A percentile compares a stretch with the other conserved stretches of the same genome.
phyloP scores from a whole-genome alignment of 306 rosid species.

The Casuarina cunninghamiana region DNA sequence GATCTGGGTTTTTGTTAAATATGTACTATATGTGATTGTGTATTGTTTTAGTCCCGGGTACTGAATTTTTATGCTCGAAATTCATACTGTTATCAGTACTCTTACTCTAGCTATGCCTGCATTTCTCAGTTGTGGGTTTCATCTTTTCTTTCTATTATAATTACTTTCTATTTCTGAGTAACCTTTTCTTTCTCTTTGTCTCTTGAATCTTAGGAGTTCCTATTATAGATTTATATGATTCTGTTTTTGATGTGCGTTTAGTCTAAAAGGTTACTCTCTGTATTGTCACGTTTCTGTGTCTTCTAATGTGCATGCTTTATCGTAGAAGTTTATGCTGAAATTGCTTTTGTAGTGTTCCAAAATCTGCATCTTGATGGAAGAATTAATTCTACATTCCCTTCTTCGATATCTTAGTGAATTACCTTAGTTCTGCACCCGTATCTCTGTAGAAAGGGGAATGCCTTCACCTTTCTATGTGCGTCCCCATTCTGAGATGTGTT shows the following conservation, averaged over 20 bases:
- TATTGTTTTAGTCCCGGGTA: not conserved
- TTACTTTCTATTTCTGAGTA: too few relatives aligned
- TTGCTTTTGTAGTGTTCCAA: not conserved
- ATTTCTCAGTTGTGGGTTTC: not conserved
- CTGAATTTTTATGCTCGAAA: not conserved
- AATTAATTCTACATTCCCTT: not conserved
- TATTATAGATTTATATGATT: not conserved
- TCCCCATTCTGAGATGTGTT: not conserved
- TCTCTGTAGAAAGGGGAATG: not conserved
- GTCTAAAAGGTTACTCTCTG: not conserved
- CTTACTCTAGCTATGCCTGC: not conserved
- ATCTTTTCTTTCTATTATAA: not conserved
- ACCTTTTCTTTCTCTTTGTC: not conserved
- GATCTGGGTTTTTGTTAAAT: slow-evolving; percentile 11
- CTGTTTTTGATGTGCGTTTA: not conserved
- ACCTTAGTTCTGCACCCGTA: not conserved
- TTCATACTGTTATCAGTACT: not conserved
- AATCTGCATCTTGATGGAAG: not conserved
- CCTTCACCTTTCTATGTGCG: not conserved
- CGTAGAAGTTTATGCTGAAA: not conserved
- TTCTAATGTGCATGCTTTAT: not conserved
- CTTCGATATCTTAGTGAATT: not conserved
- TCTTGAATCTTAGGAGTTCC: not conserved
- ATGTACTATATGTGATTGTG: not conserved
- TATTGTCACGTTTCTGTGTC: not conserved